Conservation (phyloP, 1,284 basidiomycete species). For the Ustilago tritici region DNA sequence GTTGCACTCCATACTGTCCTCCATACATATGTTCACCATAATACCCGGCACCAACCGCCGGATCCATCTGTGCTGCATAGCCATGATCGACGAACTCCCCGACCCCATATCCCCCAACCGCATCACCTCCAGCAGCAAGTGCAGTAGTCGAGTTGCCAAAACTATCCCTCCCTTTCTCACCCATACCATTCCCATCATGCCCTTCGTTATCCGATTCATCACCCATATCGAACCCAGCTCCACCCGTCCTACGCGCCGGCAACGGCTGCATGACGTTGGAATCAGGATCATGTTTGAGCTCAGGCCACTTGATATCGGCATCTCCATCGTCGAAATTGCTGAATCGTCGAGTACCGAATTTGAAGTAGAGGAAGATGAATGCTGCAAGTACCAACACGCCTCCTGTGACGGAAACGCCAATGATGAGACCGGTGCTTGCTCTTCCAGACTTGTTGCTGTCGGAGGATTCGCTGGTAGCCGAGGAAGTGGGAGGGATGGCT, state of each 20-base stretch:
- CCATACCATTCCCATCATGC: constrained; percentile 14
- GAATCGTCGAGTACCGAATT: constrained; percentile 58
- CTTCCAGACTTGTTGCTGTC: constrained; percentile 19
- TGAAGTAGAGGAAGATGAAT: constrained; percentile 61
- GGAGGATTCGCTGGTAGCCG: constrained; percentile 10
- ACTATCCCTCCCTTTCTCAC: constrained; percentile 48
- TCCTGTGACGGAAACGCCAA: constrained; percentile 63
- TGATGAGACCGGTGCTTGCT: constrained; percentile 59
- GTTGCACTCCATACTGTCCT: constrained; percentile 27
- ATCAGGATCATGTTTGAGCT: constrained; percentile 64
- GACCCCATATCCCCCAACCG: constrained; percentile 29
- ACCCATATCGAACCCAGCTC: constrained; percentile 69
- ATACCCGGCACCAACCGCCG: constrained; percentile 22
- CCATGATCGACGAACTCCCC: constrained; percentile 35
- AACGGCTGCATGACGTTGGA: constrained; percentile 61
- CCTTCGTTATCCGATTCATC: constrained; percentile 59
- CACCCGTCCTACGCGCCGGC: constrained; percentile 64
- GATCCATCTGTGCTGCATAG: constrained; percentile 26
- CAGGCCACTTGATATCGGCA: constrained; percentile 68
- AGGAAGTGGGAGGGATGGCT: constrained; percentile 8
- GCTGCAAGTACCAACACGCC: constrained; percentile 61
- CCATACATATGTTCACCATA: constrained; percentile 34
- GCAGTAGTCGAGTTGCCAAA: constrained; percentile 49
- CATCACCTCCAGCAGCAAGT: constrained; percentile 23
- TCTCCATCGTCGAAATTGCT: constrained; percentile 56